These are phyloP conservation scores for Dendrobium catenatum DNA, from an alignment of 106 monocot species.

Conservation along the genomic window DNA sequence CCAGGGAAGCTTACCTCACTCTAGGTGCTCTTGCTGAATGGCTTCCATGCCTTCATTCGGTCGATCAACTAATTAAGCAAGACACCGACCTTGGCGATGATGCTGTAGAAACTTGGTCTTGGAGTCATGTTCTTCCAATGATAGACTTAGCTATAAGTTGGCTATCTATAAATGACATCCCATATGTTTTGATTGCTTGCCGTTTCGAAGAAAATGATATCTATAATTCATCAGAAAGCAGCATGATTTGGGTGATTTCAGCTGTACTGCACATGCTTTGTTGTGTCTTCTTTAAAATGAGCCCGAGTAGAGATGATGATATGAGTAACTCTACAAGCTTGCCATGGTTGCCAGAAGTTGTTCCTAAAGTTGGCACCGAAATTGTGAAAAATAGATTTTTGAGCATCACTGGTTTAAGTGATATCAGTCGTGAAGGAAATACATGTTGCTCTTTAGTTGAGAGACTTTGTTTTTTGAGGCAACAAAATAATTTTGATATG, in stretches of 20 bases:
- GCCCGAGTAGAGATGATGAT: constrained; percentile 10
- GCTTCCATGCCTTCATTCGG: constrained; percentile 75
- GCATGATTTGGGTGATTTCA: constrained; percentile 67
- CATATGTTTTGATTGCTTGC: constrained; percentile 23
- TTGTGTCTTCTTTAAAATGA: constrained; percentile 45
- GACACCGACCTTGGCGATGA: constrained; percentile 11
- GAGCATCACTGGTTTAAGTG: constrained; percentile 18
- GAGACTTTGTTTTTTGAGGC: constrained; percentile 46
- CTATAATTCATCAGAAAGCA: constrained; percentile 15
- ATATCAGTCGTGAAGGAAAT: neutral
- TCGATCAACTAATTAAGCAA: constrained; percentile 32
- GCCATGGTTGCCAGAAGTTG: constrained; percentile 84
- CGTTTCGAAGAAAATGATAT: constrained; percentile 9
- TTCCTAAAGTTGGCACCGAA: constrained; percentile 73
- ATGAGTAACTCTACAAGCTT: constrained; percentile 5
- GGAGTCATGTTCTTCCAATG: constrained; percentile 80
- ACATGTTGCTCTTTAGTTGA: constrained; percentile 35
- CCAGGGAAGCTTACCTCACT: constrained; percentile 66
- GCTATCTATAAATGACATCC: constrained; percentile 51
- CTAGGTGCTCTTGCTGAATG: constrained; percentile 57
- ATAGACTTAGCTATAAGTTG: constrained; percentile 71
- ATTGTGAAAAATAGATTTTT: constrained; percentile 67
- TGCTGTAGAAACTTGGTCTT: constrained; percentile 64
- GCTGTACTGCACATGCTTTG: constrained; percentile 72
- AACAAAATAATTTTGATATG: constrained; percentile 27